Evolutionary conservation across 495 filamentous ascomycete species (phyloP).

Genomic region (Glutinoglossum americanum): DNA sequence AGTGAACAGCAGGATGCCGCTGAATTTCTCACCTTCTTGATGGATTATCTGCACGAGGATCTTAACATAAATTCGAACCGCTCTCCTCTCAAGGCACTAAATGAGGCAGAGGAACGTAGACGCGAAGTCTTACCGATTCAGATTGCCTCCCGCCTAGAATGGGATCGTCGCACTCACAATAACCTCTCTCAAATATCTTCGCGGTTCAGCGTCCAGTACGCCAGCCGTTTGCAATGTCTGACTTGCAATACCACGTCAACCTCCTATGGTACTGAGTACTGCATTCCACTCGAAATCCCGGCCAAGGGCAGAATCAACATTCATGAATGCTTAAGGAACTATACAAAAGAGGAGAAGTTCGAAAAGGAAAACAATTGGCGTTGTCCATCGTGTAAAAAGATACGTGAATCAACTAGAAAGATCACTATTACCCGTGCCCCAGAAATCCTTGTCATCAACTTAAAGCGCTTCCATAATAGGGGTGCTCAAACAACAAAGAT

Average conservation of each 20-base stretch:
- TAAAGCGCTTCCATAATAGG: constrained; percentile 49
- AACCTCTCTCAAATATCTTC: constrained; percentile 43
- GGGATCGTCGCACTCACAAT: constrained; percentile 45
- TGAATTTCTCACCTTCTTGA: constrained; percentile 53
- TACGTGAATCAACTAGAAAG: constrained; percentile 47
- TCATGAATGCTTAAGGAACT: constrained; percentile 42
- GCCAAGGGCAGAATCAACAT: constrained; percentile 28
- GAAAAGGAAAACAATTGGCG: constrained; percentile 48
- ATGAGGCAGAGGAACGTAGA: constrained; percentile 34
- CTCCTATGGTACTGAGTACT: constrained; percentile 51
- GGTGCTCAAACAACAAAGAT: constrained; percentile 38
- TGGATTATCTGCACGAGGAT: constrained; percentile 56
- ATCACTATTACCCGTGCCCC: constrained; percentile 54
- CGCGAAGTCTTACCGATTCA: constrained; percentile 40
- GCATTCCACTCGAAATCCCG: constrained; percentile 45
- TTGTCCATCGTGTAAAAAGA: constrained; percentile 46
- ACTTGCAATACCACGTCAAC: constrained; percentile 45
- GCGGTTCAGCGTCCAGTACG: constrained; percentile 53
- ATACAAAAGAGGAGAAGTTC: constrained; percentile 45
- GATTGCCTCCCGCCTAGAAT: constrained; percentile 40
- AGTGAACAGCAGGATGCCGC: constrained; percentile 49
- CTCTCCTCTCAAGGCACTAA: constrained; percentile 34
- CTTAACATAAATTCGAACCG: constrained; percentile 44
- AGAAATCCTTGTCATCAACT: constrained; percentile 49
- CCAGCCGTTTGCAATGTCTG: constrained; percentile 37